Evolutionary conservation across 805 yeast species (phyloP), one percentile per base, ranked within the genome.

Genomic region (Wickerhamiella allomyrinae): DNA sequence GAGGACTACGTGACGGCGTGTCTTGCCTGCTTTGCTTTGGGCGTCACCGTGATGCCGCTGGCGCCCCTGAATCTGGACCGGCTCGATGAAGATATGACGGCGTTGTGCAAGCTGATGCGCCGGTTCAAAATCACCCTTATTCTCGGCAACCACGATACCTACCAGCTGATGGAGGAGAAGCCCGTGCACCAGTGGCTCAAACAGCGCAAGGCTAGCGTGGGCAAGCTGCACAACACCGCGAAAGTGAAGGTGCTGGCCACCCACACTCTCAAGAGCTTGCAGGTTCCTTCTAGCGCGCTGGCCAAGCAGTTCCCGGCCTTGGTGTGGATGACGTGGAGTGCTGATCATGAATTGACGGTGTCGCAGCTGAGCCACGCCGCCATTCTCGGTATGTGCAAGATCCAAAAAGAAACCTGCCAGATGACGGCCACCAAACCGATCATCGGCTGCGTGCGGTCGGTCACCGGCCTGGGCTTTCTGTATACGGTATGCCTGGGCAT

Each of bases 381-480:
- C 39, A 63, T 91, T 10, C 60, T 87, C 50, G 79, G 84, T 2
- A 71, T 83, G 58, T 86, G 96, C 60, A 85, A 87, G 53, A 81
- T 83, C 17, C 71, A 85, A 55, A 89, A 91, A 52, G 96, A 89
- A 56, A 89, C 97, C 0, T 83, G 95, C 54, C 89, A 84, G 46
- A 67, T 91, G 61, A 70, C 78, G 11, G 71, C 81, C 31, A 69
- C 72, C 25, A 73, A 75, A 33, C 79, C 95, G 0, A 66, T 91
- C 6, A 68, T 89, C 34, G 94, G 95, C 0, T 77, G 95, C 58
- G 93, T 84, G 7, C 74, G 93, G 35, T 89, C 87, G 50, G 74
- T 84, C 1, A 62, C 71, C 2, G 96, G 96, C 0, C 59, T 89
- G 21, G 99, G 99, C 0, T 87, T 91, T 56, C 62, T 91, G 21